These are phyloP conservation scores for Plasmodium gonderi DNA, from an alignment of 169 alveolate species.

Conservation along the genomic window DNA sequence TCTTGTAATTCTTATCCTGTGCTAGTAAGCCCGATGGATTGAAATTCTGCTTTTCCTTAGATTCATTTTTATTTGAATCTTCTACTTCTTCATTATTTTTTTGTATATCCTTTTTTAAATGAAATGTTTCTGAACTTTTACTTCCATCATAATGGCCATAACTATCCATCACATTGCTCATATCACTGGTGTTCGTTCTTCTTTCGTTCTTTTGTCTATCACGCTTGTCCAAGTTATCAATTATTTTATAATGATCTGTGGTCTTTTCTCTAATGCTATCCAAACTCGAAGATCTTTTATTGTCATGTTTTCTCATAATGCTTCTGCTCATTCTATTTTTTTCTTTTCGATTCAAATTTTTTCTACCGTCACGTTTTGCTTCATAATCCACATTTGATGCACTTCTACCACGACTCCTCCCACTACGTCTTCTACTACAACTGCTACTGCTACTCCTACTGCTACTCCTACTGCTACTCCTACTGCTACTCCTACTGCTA, in stretches of 20 bases:
- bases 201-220: background rate
- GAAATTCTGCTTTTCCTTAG: conserved; percentile 78
- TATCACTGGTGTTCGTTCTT: background rate
- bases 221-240: background rate
- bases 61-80: conserved; percentile 11
- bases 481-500: background rate
- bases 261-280: background rate
- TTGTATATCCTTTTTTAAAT: conserved; percentile 4
- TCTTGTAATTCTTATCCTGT: conserved; percentile 80
- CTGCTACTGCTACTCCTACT: too few species aligned
- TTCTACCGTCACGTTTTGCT: background rate
- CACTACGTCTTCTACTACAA: background rate
- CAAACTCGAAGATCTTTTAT: background rate
- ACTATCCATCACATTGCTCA: background rate
- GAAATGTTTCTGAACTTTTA: background rate
- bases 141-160: background rate
- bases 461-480: too few species aligned
- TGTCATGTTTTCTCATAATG: background rate
- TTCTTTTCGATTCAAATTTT: background rate
- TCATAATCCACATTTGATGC: background rate
- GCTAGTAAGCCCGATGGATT: conserved; percentile 93
- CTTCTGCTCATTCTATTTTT: background rate
- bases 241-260: background rate
- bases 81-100: conserved; percentile 18
- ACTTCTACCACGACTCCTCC: background rate